Base-by-base conservation (phyloP, 805 yeast genomes). In the Yamadazyma philogaea region DNA sequence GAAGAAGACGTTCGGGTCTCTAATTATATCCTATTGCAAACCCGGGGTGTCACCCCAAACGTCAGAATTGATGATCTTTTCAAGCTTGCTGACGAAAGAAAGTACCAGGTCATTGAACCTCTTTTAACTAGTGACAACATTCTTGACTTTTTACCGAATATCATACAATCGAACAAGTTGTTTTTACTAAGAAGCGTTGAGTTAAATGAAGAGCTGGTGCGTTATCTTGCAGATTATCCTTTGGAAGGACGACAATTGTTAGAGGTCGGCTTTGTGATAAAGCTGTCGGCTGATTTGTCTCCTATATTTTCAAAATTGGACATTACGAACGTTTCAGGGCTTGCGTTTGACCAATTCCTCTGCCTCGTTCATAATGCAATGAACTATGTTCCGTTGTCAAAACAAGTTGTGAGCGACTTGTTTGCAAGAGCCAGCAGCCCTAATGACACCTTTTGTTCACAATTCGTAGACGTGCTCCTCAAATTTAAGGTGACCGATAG, bases 61-160 rank as follows among this genome's bases (percentile, higher is more conserved):
- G 38, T 40, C 18, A 22, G 34, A 2, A 21, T 46, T 1, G 34
- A 37, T 12, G 44, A 49, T 6, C 34, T 49, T 7, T 49, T 46
- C 35, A 11, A 12, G 4, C 40, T 42, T 30, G 19, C 30, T 3
- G 20, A 24, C 24, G 19, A 31, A 4, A 26, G 27, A 4, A 44
- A 40, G 21, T 28, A 35, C 15, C 27, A 21, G 7, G 30, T 49
- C 10, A 37, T 46, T 8, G 40, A 37, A 20, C 30, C 19, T 6
- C 37, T 34, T 21, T 37, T 49, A 21, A 45, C 30, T 20, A 6
- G 26, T 10, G 32, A 39, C 7, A 39, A 43, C 26, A n/a, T 47
- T 6, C 11, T 3, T 15, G 16, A 34, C 12, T 36, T 14, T 24
- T 31, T 48, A 24, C 33, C 30, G 2, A n/a, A 14, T 7, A 43